Base-by-base conservation (phyloP, 306 rosid genomes). In the Glycine soja region DNA sequence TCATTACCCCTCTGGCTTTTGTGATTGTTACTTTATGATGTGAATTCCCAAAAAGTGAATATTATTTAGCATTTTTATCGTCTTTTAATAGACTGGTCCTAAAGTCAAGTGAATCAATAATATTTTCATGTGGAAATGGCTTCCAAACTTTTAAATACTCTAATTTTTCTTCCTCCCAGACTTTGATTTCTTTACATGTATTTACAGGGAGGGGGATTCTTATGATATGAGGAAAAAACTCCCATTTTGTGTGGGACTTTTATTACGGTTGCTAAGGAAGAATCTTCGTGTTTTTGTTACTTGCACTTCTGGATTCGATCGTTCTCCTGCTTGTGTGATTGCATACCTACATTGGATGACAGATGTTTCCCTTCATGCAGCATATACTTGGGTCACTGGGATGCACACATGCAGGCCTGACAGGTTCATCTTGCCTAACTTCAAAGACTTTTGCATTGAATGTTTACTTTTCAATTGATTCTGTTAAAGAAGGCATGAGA, bases 341-440 rank as follows among this genome's bases (percentile, higher is more conserved):
- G 99, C 99, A 72, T 95, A 95, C 89, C 84, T 95, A 75, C 98
- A 95, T 81, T 93, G 99, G 99, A 93, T 95, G 93, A 93, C 98
- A 3, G 99, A 93, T 53, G 88, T 97, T 85, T 93, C 98, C 85
- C 99, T 95, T 84, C 95, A 95, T 61, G 98, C 92, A 54, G 98
- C 98, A 34, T 89, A 91, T 85, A 93, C 90, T 70, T 93, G 88
- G 90, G 97, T 95, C 80, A 93, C 94, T 14, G 89, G 97, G 73
- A 88, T 93, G 96, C 97, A 93, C 90, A 72, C 86, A 7, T 91
- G 94, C 90, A 93, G 90, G 71, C 98, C 99, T 79, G 97, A 93
- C 93, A 95, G 99, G 98, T 95, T 88, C 13, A 56, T 80, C 86
- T 82, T 57, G 74, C 57, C 52, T 54, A 63, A 79, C 80, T 59